These are phyloP conservation scores for Heliocybe sulcata DNA, from an alignment of 1,284 basidiomycete genomes.

Conservation along the genomic window DNA sequence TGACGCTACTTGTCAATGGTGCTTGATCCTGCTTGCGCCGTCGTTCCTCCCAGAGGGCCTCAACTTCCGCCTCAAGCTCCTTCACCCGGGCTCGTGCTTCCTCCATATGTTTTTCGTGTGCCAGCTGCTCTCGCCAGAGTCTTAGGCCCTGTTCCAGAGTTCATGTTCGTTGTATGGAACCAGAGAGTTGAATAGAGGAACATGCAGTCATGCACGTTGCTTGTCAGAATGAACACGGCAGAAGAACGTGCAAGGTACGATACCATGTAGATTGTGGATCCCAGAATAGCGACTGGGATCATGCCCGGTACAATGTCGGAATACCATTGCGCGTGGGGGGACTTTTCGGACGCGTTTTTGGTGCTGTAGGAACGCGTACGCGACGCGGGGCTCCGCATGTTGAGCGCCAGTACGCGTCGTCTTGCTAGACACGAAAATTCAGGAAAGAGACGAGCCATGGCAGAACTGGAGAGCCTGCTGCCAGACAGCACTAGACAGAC, in stretches of 20 bases:
- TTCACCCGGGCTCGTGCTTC: slow-evolving; percentile 45
- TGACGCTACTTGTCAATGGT: background rate
- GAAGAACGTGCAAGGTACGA: background rate
- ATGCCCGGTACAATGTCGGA: slow-evolving; percentile 62
- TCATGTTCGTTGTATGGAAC: slow-evolving; percentile 3
- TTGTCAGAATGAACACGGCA: background rate
- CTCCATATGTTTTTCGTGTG: slow-evolving; percentile 64
- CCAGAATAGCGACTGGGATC: slow-evolving; percentile 69
- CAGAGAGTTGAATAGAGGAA: slow-evolving; percentile 7
- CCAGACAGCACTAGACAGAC: too few relatives aligned
- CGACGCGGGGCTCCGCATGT: background rate
- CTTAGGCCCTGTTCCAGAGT: slow-evolving; percentile 45
- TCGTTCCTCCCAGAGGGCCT: slow-evolving; percentile 14
- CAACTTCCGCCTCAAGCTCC: slow-evolving; percentile 55
- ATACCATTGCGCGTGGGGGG: slow-evolving; percentile 59
- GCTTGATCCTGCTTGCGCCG: background rate
- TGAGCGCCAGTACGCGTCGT: background rate
- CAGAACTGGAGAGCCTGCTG: too few relatives aligned
- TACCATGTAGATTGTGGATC: slow-evolving; percentile 72
- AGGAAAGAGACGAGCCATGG: too few relatives aligned
- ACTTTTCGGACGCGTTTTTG: slow-evolving; percentile 15
- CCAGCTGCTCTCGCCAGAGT: slow-evolving; percentile 49
- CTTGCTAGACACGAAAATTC: too few relatives aligned
- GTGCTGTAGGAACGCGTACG: background rate
- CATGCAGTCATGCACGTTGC: background rate